phyloP scores from a whole-genome alignment of 2,329 filamentous ascomycete species.

The Ophiostoma populinum region DNA sequence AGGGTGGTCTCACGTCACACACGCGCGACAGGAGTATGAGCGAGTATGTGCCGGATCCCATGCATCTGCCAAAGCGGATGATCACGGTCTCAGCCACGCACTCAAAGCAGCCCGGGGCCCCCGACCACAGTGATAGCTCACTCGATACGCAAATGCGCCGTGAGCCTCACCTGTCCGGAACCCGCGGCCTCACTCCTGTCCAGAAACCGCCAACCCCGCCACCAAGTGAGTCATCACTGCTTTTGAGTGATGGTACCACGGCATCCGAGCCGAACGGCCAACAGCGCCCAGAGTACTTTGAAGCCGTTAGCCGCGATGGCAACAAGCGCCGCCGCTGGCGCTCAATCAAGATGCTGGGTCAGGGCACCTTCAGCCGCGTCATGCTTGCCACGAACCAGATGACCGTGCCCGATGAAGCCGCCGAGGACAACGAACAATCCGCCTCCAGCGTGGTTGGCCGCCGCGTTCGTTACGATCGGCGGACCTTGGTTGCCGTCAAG shows the following conservation, averaged over 20 bases:
- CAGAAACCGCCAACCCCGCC: slow-evolving; percentile 62
- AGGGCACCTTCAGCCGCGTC: slow-evolving; percentile 91
- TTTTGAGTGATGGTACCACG: slow-evolving; percentile 22
- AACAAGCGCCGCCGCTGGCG: slow-evolving; percentile 62
- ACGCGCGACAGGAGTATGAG: slow-evolving; percentile 68
- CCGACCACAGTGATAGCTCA: neutral
- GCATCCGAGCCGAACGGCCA: slow-evolving; percentile 24
- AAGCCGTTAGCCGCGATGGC: slow-evolving; percentile 48
- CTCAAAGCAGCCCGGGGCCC: slow-evolving; percentile 21
- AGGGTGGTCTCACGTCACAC: slow-evolving; percentile 24
- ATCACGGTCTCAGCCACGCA: slow-evolving; percentile 54
- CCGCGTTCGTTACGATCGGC: slow-evolving; percentile 37
- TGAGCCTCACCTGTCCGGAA: slow-evolving; percentile 64
- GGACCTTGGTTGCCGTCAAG: slow-evolving; percentile 82
- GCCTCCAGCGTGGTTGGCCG: slow-evolving; percentile 17
- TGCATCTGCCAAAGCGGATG: slow-evolving; percentile 52
- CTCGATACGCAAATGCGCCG: slow-evolving; percentile 36
- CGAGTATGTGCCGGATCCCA: slow-evolving; percentile 64
- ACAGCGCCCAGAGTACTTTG: slow-evolving; percentile 43
- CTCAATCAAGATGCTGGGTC: slow-evolving; percentile 63
- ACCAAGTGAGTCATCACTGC: slow-evolving; percentile 52
- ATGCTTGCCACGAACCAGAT: slow-evolving; percentile 74
- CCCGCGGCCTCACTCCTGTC: slow-evolving; percentile 53
- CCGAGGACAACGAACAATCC: slow-evolving; percentile 19
- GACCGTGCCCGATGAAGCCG: slow-evolving; percentile 23